These are phyloP conservation scores for Daldinia decipiens DNA, from an alignment of 495 filamentous ascomycete genomes.

Conservation along the genomic window DNA sequence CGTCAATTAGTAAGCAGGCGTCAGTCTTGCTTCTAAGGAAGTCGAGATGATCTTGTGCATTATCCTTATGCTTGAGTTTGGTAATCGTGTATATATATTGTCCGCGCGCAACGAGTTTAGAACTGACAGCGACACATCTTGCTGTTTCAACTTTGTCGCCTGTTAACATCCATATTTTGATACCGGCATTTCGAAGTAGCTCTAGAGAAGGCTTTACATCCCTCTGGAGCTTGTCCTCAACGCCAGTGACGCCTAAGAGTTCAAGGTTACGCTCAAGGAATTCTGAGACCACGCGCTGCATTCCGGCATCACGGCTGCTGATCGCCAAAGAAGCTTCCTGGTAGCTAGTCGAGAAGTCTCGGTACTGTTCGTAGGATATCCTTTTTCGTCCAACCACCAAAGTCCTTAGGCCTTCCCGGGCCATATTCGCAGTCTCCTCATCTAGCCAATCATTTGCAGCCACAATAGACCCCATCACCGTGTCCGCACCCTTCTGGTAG, in stretches of 20 bases:
- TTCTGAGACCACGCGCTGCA: constrained; percentile 80
- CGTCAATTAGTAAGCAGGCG: constrained; percentile 90
- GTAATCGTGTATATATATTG: constrained; percentile 96
- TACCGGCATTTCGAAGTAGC: constrained; percentile 94
- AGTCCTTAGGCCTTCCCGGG: constrained; percentile 92
- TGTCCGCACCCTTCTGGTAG: constrained; percentile 98
- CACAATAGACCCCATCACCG: constrained; percentile 95
- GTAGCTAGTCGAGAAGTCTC: constrained; percentile 78
- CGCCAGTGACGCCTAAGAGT: constrained; percentile 93
- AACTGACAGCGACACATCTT: constrained; percentile 92
- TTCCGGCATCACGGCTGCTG: constrained; percentile 78
- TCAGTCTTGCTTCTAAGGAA: constrained; percentile 91
- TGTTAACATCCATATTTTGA: constrained; percentile 99
- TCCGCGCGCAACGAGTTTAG: constrained; percentile 91
- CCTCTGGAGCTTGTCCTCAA: constrained; percentile 94
- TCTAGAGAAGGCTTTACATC: constrained; percentile 96
- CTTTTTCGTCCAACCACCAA: constrained; percentile 91
- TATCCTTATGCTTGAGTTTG: constrained; percentile 79
- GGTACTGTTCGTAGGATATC: constrained; percentile 78
- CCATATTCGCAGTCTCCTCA: constrained; percentile 99
- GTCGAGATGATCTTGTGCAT: constrained; percentile 85
- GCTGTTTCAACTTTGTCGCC: constrained; percentile 99
- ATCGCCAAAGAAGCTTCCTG: constrained; percentile 83
- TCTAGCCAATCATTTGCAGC: constrained; percentile 97
- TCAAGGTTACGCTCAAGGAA: constrained; percentile 91